These are phyloP conservation scores for Pseudocercospora pini-densiflorae DNA, from an alignment of 2,329 filamentous ascomycete genomes.

Conservation along the genomic window DNA sequence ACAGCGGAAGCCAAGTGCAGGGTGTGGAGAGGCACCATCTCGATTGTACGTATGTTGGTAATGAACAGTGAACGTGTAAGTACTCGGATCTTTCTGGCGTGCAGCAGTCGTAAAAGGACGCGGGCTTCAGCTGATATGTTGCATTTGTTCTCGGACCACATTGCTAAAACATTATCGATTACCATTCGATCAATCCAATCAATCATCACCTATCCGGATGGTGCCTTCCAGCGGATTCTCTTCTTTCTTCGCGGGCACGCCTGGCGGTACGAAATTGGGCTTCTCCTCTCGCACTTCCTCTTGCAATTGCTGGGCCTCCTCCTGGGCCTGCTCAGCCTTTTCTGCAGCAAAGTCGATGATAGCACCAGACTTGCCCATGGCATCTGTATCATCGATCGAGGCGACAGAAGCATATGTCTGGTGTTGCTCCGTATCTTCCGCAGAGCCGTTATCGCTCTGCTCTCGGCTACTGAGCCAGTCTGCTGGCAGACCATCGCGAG, in stretches of 20 bases:
- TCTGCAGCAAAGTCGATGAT: slow-evolving; percentile 32
- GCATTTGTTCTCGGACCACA: background rate
- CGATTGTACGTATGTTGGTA: background rate
- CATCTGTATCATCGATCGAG: slow-evolving; percentile 31
- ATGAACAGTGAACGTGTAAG: background rate
- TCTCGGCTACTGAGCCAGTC: slow-evolving; percentile 14
- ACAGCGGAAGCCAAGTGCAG: background rate
- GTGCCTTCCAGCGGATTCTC: slow-evolving; percentile 7
- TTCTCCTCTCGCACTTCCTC: slow-evolving; percentile 1
- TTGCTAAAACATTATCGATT: background rate
- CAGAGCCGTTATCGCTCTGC: slow-evolving; percentile 10
- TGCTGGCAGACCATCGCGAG: slow-evolving; percentile 14
- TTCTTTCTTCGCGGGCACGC: background rate
- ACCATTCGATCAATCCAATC: background rate
- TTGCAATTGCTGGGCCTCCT: slow-evolving; percentile 25
- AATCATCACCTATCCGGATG: slow-evolving; percentile 4
- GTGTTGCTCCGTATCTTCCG: background rate
- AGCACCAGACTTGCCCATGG: slow-evolving; percentile 36
- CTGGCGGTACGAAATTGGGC: background rate
- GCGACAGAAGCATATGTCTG: slow-evolving; percentile 17
- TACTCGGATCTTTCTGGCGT: background rate
- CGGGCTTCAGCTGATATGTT: background rate
- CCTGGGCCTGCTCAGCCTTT: slow-evolving; percentile 27
- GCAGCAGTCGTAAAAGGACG: background rate
- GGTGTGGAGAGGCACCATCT: background rate